phyloP scores from a whole-genome alignment of 345 rosid species.

The Eucalyptus guilfoylei region DNA sequence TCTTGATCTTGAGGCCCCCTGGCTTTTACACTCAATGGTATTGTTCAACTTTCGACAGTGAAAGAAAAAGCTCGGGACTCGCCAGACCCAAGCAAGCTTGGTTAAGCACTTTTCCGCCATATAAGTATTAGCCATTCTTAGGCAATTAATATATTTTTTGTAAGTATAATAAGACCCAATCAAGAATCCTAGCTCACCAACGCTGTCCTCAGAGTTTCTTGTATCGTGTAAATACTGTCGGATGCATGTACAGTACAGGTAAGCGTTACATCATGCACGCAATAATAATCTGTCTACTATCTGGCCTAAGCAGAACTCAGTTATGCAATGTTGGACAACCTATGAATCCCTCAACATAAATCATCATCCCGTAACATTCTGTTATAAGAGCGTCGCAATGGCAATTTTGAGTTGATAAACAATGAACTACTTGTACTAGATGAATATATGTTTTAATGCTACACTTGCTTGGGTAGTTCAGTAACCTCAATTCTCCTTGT shows the following conservation, averaged over 20 bases:
- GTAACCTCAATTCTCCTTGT: background rate
- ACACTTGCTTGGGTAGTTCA: background rate
- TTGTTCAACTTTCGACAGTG: background rate
- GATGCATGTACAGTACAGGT: background rate
- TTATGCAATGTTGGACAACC: background rate
- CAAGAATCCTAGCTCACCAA: background rate
- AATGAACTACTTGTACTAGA: background rate
- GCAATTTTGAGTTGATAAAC: background rate
- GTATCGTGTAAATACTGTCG: accelerated
- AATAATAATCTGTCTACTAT: background rate
- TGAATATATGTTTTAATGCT: background rate
- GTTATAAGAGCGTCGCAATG: background rate
- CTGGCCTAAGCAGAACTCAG: background rate
- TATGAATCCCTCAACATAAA: background rate
- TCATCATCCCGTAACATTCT: background rate
- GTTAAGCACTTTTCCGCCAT: background rate
- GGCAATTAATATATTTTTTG: background rate
- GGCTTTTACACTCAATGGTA: background rate
- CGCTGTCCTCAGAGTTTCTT: background rate
- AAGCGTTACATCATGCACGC: background rate
- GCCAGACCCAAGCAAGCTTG: background rate
- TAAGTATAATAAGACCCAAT: background rate
- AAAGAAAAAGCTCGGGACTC: background rate
- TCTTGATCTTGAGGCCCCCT: background rate
- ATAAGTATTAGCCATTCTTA: background rate